Evolutionary conservation across 2,329 filamentous ascomycete genomes (phyloP), one percentile per base, ranked within the genome.

Genomic region (Penicillium sp.): DNA sequence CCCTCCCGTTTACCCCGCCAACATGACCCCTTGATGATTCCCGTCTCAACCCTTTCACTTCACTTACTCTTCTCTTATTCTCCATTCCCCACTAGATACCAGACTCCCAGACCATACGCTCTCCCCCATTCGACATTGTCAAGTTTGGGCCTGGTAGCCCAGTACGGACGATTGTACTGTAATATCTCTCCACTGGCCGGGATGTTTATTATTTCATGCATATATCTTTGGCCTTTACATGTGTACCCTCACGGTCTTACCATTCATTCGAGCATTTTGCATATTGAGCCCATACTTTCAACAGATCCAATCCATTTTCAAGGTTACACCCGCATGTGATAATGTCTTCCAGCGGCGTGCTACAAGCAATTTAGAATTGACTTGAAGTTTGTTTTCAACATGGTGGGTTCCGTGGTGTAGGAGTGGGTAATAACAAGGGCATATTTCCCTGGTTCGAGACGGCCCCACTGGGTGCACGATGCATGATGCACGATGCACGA

Each of bases 11-110:
- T 28, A 15, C 42, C 31, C 26, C 23, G 15, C 45, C 16, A 13
- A 46, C 51, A 53, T 45, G 49, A 52, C 42, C 42, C 49, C 9
- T 45, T 55, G 49, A 62, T 56, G 59, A 61, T 59, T 51, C 50
- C 51, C 44, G 31, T 38, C 41, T 36, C 18, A 21, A 21, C 18
- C 18, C 18, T 45, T 54, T 42, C 41, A 51, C 18, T 38, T 50
- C 47, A 10, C 28, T 21, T 16, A n/a, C 13, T 24, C 12, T 45
- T 34, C 31, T 38, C 31, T 38, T 28, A 16, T 15, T 16, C 31
- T 43, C 29, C 29, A 18, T 10, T 26, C 12, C 39, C 48, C n/a
- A 33, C 31, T 13, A 38, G 36, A 38, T 38, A 39, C 36, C 33
- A 36, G 33, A 36, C 15, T 38, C 21, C 36, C 33, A 36, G 33